Evolutionary conservation across 768 basidiomycete genomes (phyloP).

Genomic region (Pluteus cervinus): DNA sequence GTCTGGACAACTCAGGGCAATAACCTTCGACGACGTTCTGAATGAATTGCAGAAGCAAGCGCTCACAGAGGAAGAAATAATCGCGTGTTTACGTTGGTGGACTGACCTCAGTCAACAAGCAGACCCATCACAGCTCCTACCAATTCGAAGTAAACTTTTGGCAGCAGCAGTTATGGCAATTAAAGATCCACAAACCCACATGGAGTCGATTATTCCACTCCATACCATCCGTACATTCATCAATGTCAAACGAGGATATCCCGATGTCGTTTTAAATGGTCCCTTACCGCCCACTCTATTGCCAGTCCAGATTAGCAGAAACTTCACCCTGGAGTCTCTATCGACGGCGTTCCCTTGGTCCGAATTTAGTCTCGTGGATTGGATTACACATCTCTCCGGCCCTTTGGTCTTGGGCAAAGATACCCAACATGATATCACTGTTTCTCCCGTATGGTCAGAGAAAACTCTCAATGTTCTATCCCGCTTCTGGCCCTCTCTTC

Average conservation of each 20-base stretch:
- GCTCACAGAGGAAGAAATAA: conserved; percentile 63
- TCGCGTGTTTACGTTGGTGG: conserved; percentile 91
- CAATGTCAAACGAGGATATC: conserved; percentile 50
- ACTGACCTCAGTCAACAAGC: conserved; percentile 29
- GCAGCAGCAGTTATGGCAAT: conserved; percentile 60
- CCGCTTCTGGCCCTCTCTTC: conserved; percentile 67
- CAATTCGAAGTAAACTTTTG: conserved; percentile 56
- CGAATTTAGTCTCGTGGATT: conserved; percentile 71
- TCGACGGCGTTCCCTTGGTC: conserved; percentile 62
- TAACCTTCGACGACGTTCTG: conserved; percentile 80
- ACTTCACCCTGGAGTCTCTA: conserved; percentile 48
- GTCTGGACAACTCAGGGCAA: conserved; percentile 61
- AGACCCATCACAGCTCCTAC: conserved; percentile 27
- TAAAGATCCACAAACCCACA: conserved; percentile 22
- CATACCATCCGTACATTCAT: conserved; percentile 66
- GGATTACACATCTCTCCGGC: conserved; percentile 63
- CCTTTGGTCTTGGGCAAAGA: conserved; percentile 33
- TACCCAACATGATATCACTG: conserved; percentile 53
- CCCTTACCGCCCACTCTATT: conserved; percentile 73
- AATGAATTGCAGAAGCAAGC: conserved; percentile 67
- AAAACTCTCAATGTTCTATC: conserved; percentile 61
- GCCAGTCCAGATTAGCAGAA: conserved; percentile 57
- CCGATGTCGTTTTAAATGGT: conserved; percentile 61
- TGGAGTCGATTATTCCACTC: conserved; percentile 61
- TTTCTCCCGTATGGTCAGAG: conserved; percentile 74